A percentile compares a stretch with the other conserved stretches of the same genome.
Evolutionary conservation across 768 basidiomycete genomes (phyloP).

Genomic region (Tylopilus plumbeoviolaceoides): DNA sequence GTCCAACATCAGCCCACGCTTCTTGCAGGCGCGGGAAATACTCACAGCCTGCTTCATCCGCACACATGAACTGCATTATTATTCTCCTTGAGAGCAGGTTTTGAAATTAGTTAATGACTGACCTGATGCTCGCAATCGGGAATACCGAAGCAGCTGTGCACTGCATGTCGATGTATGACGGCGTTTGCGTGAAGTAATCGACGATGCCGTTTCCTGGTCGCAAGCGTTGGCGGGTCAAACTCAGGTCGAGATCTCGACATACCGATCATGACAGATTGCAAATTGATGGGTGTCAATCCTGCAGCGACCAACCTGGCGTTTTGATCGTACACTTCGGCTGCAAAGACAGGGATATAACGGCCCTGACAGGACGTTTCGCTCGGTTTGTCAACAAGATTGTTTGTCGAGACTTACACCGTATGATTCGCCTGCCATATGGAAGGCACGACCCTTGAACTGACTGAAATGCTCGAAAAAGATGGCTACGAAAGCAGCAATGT

Average conservation of each 20-base stretch:
- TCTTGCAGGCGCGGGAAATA: neutral
- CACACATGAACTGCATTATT: slow-evolving; percentile 34
- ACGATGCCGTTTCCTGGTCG: slow-evolving; percentile 42
- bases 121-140: slow-evolving; percentile 40
- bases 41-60: slow-evolving; percentile 42
- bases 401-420: slow-evolving; percentile 38
- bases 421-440: slow-evolving; percentile 60
- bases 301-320: slow-evolving; percentile 38
- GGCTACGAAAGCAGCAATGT: slow-evolving; percentile 65
- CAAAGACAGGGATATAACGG: slow-evolving; percentile 49
- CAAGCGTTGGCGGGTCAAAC: neutral
- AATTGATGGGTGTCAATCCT: slow-evolving; percentile 47
- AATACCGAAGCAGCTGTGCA: slow-evolving; percentile 50
- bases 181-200: slow-evolving; percentile 35
- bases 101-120: neutral
- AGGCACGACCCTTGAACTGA: slow-evolving; percentile 61
- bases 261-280: slow-evolving; percentile 50
- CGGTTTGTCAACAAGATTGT: neutral
- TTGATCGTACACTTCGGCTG: slow-evolving; percentile 45
- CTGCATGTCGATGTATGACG: slow-evolving; percentile 49
- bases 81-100: neutral
- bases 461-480: slow-evolving; percentile 75
- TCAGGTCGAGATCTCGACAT: neutral
- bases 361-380: slow-evolving; percentile 34
- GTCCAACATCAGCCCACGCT: neutral